Evolutionary conservation across 257 asterid species (phyloP), one percentile per base, ranked within the genome.

Genomic region (Asclepias syriaca): DNA sequence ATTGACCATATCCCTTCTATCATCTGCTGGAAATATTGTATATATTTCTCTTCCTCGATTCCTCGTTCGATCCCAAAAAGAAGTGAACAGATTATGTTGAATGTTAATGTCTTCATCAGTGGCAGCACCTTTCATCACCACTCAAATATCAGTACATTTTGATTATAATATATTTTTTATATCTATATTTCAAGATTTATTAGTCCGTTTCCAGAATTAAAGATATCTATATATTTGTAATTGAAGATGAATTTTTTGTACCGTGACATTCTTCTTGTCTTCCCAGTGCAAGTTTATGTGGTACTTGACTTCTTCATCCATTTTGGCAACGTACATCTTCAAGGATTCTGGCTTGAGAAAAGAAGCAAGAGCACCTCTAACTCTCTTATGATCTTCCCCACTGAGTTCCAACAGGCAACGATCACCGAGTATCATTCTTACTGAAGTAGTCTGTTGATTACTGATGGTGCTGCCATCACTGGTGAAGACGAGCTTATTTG

Each of bases 61-160:
- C 92, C 90, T 51, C 80, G 66, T 65, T 87, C 86, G 7, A 87
- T 65, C 22, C 93, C 93, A 5, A 91, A 86, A 9, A 89, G 85
- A 75, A 87, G 86, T 66, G 91, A 79, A 81, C 96, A 89, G 67
- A 89, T 85, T 49, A 89, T 87, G 89, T 87, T 78, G 90, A 91
- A 91, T 56, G 97, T 82, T 29, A 91, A 84, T 18, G 56, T 85
- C 88, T 89, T 89, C 93, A 87, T 86, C 46, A 87, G 65, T 7
- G 97, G 96, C 73, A 89, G 50, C 58, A 86, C 95, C 96, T 89
- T 71, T 70, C 29, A 59, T 45, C 14, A 67, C 45, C 59, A 64
- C 6, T 58, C 48, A 67, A n/a, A 24, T 32, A 53, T 69, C 43
- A 51, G 73, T 15, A 7, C 18, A 39, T 39, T 34, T 34, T 34